phyloP scores from a whole-genome alignment of 2,329 filamentous ascomycete species.

The Colletotrichum noveboracense region DNA sequence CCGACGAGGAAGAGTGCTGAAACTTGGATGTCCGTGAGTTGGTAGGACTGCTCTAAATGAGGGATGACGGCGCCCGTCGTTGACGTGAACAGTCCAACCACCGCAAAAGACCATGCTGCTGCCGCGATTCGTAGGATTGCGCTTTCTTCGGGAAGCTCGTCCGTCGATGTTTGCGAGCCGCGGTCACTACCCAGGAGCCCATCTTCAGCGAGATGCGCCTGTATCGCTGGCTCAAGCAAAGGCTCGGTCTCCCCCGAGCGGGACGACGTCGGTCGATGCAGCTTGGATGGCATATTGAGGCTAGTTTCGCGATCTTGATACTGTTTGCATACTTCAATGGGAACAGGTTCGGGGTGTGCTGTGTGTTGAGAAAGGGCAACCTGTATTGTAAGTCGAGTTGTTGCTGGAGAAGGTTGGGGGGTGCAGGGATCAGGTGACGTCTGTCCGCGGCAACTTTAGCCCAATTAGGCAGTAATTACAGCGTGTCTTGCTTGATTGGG shows the following conservation, averaged over 20 bases:
- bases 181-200: not conserved
- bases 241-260: not conserved
- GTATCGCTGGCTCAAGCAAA: not conserved
- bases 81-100: constrained; percentile 30
- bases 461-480: not conserved
- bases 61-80: constrained; percentile 32
- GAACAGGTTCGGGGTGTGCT: fast-evolving
- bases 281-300: not conserved
- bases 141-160: not conserved
- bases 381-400: not conserved
- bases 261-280: not conserved
- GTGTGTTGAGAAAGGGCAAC: not conserved
- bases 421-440: not conserved
- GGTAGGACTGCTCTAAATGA: constrained; percentile 42
- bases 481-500: not conserved
- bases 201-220: not conserved
- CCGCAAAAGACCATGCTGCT: constrained; percentile 14
- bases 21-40: constrained; percentile 44
- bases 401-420: not conserved
- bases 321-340: not conserved
- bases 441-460: not conserved
- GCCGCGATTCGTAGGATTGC: not conserved
- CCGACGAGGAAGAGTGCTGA: constrained; percentile 49
- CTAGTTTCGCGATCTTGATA: fast-evolving
- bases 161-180: not conserved